A percentile compares a stretch with the other conserved stretches of the same genome.
These are phyloP conservation scores for Trichaptum fuscoviolaceum DNA, from an alignment of 768 basidiomycete species.

Conservation along the genomic window DNA sequence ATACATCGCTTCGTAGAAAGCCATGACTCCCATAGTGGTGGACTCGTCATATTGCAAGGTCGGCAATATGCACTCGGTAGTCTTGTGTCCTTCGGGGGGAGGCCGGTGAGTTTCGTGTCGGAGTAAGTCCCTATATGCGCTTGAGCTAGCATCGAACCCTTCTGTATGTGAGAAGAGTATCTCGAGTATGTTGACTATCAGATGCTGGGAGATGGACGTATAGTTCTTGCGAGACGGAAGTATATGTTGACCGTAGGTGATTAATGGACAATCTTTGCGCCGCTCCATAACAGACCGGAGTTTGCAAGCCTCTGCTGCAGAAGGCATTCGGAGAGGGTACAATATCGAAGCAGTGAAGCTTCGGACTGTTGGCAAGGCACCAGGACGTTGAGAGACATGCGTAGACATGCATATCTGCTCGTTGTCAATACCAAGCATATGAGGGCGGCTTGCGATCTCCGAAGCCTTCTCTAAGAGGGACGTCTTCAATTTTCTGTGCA, in stretches of 20 bases:
- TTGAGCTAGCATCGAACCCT: neutral
- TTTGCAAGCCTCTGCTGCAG: neutral
- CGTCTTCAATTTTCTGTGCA: conserved; percentile 3
- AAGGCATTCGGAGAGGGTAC: neutral
- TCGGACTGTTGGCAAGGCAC: neutral
- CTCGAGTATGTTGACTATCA: neutral
- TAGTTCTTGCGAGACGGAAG: neutral
- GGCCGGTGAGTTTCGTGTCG: neutral
- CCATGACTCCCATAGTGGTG: neutral
- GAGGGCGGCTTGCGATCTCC: neutral
- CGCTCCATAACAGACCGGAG: neutral
- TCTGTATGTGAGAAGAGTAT: neutral
- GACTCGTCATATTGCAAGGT: neutral
- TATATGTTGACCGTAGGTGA: neutral
- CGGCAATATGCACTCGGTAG: neutral
- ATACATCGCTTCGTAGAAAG: neutral
- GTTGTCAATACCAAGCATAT: conserved; percentile 2
- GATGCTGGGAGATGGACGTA: neutral
- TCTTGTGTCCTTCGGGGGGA: neutral
- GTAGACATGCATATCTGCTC: conserved; percentile 2
- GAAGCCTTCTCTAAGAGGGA: neutral
- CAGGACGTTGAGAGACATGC: neutral
- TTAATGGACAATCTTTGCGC: neutral
- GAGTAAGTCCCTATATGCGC: neutral
- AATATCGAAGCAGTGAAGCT: neutral